Conservation (phyloP, 345 rosid genomes). For the Corchorus capsularis region DNA sequence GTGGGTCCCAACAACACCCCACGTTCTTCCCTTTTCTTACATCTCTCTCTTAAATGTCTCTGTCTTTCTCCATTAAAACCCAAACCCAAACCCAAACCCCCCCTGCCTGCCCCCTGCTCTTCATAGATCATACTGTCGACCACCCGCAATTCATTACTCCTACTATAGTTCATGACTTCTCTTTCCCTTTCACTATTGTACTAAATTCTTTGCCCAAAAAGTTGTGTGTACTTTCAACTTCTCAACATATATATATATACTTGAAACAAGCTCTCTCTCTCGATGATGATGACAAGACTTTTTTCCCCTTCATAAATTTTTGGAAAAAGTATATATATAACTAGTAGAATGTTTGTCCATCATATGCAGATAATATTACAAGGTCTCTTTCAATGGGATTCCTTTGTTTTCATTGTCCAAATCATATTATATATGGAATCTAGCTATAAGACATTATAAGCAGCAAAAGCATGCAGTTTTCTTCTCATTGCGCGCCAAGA, state of each 20-base stretch:
- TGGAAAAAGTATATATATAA: not conserved
- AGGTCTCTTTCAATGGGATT: conserved; percentile 15
- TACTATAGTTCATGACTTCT: not conserved
- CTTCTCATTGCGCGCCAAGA: no score
- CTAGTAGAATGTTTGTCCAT: not conserved
- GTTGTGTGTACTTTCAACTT: not conserved
- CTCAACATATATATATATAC: no score
- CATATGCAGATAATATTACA: no score
- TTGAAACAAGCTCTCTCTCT: not conserved
- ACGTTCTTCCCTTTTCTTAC: conserved; percentile 19
- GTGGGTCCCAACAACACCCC: conserved; percentile 36
- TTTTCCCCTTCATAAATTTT: not conserved
- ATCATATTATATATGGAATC: not conserved
- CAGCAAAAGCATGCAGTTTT: no score
- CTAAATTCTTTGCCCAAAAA: conserved; percentile 13
- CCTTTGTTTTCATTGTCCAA: not conserved
- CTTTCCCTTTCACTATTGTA: not conserved
- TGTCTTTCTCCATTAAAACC: not conserved
- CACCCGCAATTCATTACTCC: not conserved
- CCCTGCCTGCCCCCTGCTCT: not conserved
- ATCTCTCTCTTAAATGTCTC: conserved; percentile 26
- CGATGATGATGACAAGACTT: not conserved
- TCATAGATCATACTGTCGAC: no score
- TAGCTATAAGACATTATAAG: not conserved
- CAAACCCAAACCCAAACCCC: not conserved